phyloP scores from a whole-genome alignment of 192 early-diverging fungal genomes.

The Podila epicladia region DNA sequence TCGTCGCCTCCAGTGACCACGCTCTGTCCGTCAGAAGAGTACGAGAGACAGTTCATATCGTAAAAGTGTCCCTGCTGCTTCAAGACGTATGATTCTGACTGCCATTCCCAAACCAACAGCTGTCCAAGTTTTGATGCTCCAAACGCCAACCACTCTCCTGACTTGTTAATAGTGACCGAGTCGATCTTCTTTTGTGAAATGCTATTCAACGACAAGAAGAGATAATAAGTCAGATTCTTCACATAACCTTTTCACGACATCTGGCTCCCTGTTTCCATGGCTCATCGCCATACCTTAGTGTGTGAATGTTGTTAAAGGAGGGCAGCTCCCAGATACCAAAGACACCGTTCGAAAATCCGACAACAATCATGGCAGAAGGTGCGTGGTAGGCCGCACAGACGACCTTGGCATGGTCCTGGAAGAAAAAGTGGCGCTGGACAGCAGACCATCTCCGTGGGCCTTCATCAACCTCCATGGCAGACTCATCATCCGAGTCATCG shows the following conservation, averaged over 20 bases:
- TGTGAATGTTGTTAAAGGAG: conserved; percentile 93
- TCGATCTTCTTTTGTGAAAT: conserved; percentile 95
- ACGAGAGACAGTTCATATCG: conserved; percentile 90
- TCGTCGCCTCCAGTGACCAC: conserved; percentile 97
- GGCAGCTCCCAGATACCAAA: conserved; percentile 99
- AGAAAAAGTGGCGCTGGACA: conserved; percentile 80
- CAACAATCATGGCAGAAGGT: conserved; percentile 76
- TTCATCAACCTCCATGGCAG: conserved; percentile 55
- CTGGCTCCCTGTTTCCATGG: background rate
- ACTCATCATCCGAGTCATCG: conserved; percentile 67
- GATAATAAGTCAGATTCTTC: background rate
- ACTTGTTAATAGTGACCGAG: conserved; percentile 85
- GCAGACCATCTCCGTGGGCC: conserved; percentile 63
- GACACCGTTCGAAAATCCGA: conserved; percentile 92
- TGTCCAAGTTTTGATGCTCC: conserved; percentile 93
- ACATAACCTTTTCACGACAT: no score
- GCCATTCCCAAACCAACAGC: conserved; percentile 99
- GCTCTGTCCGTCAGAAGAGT: conserved; percentile 93
- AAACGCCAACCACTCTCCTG: conserved; percentile 98
- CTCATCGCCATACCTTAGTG: conserved; percentile 72
- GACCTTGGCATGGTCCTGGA: conserved; percentile 81
- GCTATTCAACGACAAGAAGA: conserved; percentile 50
- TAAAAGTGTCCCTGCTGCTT: conserved; percentile 99
- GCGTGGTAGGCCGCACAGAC: conserved; percentile 82
- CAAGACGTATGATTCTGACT: conserved; percentile 97